Evolutionary conservation across 2,329 filamentous ascomycete species (phyloP).

Genomic region (Hymenoscyphus fructigenus): DNA sequence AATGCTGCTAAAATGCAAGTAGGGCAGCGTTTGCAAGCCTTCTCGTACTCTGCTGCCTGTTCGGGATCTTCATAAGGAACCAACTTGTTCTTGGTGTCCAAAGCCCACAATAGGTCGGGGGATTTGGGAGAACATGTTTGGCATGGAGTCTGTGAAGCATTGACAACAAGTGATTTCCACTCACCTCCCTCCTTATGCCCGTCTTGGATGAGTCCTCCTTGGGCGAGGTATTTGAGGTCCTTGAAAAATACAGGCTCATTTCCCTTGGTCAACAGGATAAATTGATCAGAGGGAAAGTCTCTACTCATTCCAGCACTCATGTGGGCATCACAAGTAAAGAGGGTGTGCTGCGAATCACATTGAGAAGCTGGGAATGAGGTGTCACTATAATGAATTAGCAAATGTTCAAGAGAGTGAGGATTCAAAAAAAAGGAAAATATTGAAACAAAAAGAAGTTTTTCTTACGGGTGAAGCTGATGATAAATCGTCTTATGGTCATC

Average conservation of each 20-base stretch:
- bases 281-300: not conserved
- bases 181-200: not conserved
- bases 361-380: not conserved
- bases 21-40: conserved; percentile 25
- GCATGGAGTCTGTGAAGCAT: not conserved
- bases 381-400: not conserved
- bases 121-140: conserved; percentile 19
- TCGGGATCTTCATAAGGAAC: conserved; percentile 30
- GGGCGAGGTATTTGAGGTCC: not conserved
- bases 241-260: not conserved
- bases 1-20: not conserved
- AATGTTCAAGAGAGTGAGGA: too few species aligned
- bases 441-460: too few species aligned
- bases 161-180: not conserved
- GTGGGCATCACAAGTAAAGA: not conserved
- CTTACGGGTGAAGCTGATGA: not conserved
- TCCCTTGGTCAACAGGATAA: not conserved
- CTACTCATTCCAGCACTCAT: not conserved
- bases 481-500: not conserved
- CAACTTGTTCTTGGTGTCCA: conserved; percentile 23
- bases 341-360: not conserved
- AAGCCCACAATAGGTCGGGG: conserved; percentile 41
- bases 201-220: not conserved
- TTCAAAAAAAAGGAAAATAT: too few species aligned
- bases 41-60: conserved; percentile 38